These are phyloP conservation scores for Monascus purpureus DNA, from an alignment of 495 filamentous ascomycete species.

Conservation along the genomic window DNA sequence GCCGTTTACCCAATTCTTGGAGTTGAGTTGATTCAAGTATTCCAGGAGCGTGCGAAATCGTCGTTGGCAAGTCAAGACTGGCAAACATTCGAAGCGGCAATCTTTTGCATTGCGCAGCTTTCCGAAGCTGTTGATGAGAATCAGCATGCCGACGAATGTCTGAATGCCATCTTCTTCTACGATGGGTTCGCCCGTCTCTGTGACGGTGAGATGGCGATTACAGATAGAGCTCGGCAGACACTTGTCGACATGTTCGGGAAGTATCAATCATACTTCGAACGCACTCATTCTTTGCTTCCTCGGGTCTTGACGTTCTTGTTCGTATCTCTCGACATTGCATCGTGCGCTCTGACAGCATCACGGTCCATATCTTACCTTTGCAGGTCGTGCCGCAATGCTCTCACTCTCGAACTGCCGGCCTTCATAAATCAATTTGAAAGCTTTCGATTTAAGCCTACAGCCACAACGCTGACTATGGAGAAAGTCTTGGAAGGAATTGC, in stretches of 20 bases:
- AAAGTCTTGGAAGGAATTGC: constrained; percentile 71
- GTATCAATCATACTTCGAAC: constrained; percentile 72
- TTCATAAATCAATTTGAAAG: constrained; percentile 68
- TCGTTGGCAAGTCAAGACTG: constrained; percentile 49
- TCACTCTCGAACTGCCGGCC: constrained; percentile 55
- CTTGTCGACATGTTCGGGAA: constrained; percentile 62
- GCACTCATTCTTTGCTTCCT: constrained; percentile 55
- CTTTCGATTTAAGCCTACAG: constrained; percentile 43
- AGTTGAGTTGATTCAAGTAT: constrained; percentile 49
- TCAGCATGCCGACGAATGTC: constrained; percentile 45
- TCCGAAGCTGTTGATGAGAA: constrained; percentile 63
- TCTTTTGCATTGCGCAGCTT: constrained; percentile 65
- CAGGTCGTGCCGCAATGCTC: constrained; percentile 57
- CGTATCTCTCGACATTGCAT: constrained; percentile 49
- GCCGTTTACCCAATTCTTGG: constrained; percentile 61
- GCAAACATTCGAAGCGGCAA: constrained; percentile 64
- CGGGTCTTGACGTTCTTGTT: constrained; percentile 73
- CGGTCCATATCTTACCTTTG: constrained; percentile 69
- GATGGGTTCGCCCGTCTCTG: constrained; percentile 37
- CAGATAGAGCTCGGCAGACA: constrained; percentile 61
- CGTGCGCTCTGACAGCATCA: constrained; percentile 58
- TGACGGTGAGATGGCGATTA: constrained; percentile 36
- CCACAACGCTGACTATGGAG: constrained; percentile 63
- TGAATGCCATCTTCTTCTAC: constrained; percentile 62
- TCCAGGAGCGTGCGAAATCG: constrained; percentile 48